Base-by-base conservation (phyloP, 1,284 basidiomycete species). In the Inonotus hispidus region DNA sequence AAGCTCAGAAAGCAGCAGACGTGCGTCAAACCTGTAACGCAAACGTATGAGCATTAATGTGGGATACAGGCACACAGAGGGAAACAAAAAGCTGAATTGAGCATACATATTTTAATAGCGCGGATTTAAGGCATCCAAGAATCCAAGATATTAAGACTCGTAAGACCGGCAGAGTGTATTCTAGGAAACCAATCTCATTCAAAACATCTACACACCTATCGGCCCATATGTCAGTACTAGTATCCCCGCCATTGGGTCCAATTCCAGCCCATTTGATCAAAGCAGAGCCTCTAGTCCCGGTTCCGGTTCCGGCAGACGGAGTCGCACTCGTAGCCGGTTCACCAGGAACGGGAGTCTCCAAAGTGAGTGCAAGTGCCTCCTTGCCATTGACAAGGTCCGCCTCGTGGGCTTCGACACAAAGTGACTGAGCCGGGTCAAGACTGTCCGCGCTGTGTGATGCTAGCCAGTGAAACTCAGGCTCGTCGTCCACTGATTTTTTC, bases 21-120 rank as follows among this genome's bases (percentile, higher is more conserved):
- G 82, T 3, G 84, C 85, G 68, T 94, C 91, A 71, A 90, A 90
- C 74, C 92, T 94, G 74, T 52, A 45, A 63, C 56, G 45, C 58
- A 58, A 60, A 56, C 62, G 56, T n/a, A 47, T 58, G 63, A 32
- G 50, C 50, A 16, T n/a, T n/a, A n/a, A n/a, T 45, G 32, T 56
- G 41, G 16, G 8, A 14, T 29, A 14, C 11, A 45, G 35, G 52
- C 52, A 49, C 60, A 66, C 61, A 58, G 66, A 37, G 66, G 52
- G 21, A 39, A 45, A n/a, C n/a, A 59, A 63, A 64, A 58, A 50
- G 54, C 47, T 53, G 56, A 41, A 56, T 56, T 63, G 56, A 45
- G 58, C 58, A 63, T 64, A 58, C 21, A 55, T 53, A 47, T 27
- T n/a, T n/a, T n/a, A n/a, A n/a, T 38, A 21, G n/a, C 8, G 8